These are phyloP conservation scores for Amanita fuliginea DNA, from an alignment of 768 basidiomycete species.

Conservation along the genomic window DNA sequence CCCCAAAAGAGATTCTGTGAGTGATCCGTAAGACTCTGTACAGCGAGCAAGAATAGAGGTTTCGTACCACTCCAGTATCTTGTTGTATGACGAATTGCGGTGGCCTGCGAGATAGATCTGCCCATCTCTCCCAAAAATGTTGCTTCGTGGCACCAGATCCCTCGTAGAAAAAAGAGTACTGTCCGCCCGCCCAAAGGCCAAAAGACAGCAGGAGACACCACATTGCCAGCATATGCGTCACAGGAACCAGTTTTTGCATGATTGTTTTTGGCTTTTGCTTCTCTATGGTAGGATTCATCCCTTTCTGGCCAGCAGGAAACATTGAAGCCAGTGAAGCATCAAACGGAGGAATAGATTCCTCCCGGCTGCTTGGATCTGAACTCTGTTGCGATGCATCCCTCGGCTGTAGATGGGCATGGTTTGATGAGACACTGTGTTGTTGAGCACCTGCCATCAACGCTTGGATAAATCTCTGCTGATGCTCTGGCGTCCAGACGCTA, in stretches of 20 bases:
- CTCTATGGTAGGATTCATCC: not conserved
- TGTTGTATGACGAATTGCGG: not conserved
- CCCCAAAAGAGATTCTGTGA: slow-evolving; percentile 74
- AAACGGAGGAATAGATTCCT: slow-evolving; percentile 14
- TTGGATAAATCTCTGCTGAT: slow-evolving; percentile 58
- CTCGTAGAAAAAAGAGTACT: slow-evolving; percentile 27
- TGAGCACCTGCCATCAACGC: slow-evolving; percentile 38
- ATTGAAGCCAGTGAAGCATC: slow-evolving; percentile 40
- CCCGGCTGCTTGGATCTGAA: not conserved
- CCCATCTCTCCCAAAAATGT: slow-evolving; percentile 52
- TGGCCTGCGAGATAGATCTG: slow-evolving; percentile 31
- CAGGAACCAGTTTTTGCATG: slow-evolving; percentile 50
- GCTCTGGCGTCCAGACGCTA: slow-evolving; percentile 55
- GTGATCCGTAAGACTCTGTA: not conserved
- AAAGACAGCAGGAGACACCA: slow-evolving; percentile 62
- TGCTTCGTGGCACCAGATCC: slow-evolving; percentile 16
- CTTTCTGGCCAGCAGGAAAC: slow-evolving; percentile 17
- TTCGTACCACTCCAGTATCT: not conserved
- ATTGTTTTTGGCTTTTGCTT: slow-evolving; percentile 17
- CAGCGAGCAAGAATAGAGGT: not conserved
- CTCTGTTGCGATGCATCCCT: not conserved
- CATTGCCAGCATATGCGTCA: slow-evolving; percentile 53
- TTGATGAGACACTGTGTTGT: slow-evolving; percentile 9
- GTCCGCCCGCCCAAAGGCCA: slow-evolving; percentile 54
- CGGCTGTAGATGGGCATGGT: not conserved